Conservation (phyloP, 2,329 filamentous ascomycete species). For the Beauveria sp. region DNA sequence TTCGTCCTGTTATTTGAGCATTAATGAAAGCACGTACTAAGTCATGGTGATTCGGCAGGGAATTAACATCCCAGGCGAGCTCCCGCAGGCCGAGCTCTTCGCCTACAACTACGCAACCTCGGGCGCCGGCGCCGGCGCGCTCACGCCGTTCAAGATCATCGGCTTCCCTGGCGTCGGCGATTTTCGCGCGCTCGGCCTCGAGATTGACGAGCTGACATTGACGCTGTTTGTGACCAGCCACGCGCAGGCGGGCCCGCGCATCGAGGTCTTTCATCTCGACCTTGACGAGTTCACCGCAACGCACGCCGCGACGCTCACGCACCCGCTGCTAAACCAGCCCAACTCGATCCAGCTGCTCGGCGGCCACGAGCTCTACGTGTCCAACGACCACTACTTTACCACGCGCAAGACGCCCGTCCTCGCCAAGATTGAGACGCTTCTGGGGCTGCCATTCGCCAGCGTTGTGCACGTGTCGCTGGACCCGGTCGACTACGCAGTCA, state of each 20-base stretch:
- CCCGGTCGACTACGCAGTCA: background rate
- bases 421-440: constrained; percentile 26
- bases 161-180: constrained; percentile 21
- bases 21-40: background rate
- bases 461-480: constrained; percentile 28
- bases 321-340: constrained; percentile 30
- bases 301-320: constrained; percentile 28
- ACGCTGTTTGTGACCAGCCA: constrained; percentile 33
- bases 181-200: constrained; percentile 34
- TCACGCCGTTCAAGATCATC: constrained; percentile 17
- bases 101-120: constrained; percentile 28
- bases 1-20: background rate
- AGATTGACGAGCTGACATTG: constrained; percentile 26
- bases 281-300: constrained; percentile 23
- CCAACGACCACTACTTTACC: constrained; percentile 32
- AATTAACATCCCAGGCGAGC: constrained; percentile 16
- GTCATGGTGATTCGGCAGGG: constrained; percentile 16
- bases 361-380: constrained; percentile 31
- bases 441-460: constrained; percentile 24
- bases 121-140: constrained; percentile 13
- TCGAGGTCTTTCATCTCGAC: constrained; percentile 34
- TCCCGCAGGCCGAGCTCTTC: constrained; percentile 25
- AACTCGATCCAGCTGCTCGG: constrained; percentile 31
- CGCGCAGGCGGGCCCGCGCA: constrained; percentile 24
- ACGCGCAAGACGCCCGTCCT: constrained; percentile 19